Conservation (phyloP, 2,329 filamentous ascomycete genomes). For the Fusarium equiseti region DNA sequence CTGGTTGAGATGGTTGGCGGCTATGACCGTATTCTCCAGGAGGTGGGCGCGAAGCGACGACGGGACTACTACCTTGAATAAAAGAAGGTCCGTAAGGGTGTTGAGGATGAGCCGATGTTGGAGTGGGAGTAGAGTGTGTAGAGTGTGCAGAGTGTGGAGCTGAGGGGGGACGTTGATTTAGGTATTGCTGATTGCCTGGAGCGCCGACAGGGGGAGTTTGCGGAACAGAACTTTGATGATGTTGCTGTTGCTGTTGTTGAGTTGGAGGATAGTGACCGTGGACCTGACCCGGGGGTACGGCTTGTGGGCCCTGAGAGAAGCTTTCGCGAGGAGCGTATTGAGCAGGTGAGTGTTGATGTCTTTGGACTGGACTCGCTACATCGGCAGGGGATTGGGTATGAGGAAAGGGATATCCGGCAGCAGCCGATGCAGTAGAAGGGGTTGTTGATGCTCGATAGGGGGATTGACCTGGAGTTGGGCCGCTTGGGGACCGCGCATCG, state of each 20-base stretch:
- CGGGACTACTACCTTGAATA: conserved; percentile 67
- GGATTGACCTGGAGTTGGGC: conserved; percentile 56
- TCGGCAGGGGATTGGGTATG: conserved; percentile 57
- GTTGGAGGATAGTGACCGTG: conserved; percentile 50
- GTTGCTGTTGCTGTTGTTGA: conserved; percentile 48
- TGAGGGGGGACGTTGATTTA: conserved; percentile 67
- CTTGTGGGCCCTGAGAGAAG: conserved; percentile 56
- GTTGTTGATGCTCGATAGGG: conserved; percentile 65
- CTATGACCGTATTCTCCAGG: conserved; percentile 58
- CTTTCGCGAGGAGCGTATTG: conserved; percentile 60
- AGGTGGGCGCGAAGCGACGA: conserved; percentile 58
- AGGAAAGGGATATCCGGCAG: conserved; percentile 65
- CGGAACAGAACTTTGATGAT: conserved; percentile 51
- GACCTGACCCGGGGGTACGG: conserved; percentile 28
- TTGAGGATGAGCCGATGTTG: conserved; percentile 72
- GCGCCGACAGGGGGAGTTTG: conserved; percentile 50
- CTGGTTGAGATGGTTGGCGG: conserved; percentile 66
- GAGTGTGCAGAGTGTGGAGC: conserved; percentile 71
- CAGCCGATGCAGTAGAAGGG: conserved; percentile 55
- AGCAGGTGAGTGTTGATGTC: conserved; percentile 63
- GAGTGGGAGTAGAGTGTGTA: conserved; percentile 69
- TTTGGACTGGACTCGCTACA: conserved; percentile 63
- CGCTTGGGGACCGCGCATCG: conserved; percentile 65
- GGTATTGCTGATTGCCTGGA: conserved; percentile 50
- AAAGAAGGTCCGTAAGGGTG: conserved; percentile 65